Percentiles rank a stretch among this genome's conserved stretches.
phyloP scores from a whole-genome alignment of 257 asterid species.

The Plantago elongata region DNA sequence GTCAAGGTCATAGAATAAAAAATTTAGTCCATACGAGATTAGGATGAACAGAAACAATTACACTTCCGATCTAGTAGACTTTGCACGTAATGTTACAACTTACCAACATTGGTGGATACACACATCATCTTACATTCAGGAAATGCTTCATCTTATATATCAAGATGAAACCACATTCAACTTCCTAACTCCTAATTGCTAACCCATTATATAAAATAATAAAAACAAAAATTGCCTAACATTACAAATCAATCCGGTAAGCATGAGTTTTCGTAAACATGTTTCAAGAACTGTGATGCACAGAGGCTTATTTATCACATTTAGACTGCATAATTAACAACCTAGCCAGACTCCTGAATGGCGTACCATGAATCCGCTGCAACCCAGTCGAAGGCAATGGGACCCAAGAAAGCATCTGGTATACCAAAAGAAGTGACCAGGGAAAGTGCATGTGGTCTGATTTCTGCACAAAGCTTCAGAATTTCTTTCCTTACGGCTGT shows the following conservation, averaged over 20 bases:
- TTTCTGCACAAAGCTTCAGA: conserved; percentile 62
- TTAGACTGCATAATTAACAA: background rate
- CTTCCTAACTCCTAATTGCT: background rate
- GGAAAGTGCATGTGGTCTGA: conserved; percentile 81
- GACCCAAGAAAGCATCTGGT: conserved; percentile 89
- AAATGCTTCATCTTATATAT: too few relatives aligned
- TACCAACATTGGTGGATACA: too few relatives aligned
- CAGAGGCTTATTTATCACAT: background rate
- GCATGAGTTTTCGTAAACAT: too few relatives aligned
- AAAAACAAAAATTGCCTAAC: too few relatives aligned
- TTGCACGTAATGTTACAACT: too few relatives aligned
- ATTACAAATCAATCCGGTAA: background rate
- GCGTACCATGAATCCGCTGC: conserved; percentile 80
- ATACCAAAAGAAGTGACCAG: conserved; percentile 74
- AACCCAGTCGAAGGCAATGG: conserved; percentile 89
- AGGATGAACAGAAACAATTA: too few relatives aligned
- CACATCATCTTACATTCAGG: too few relatives aligned
- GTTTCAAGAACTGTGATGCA: background rate
- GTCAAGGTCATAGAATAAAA: too few relatives aligned
- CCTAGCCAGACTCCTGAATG: conserved; percentile 19
- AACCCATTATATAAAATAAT: too few relatives aligned
- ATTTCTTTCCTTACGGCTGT: conserved; percentile 71
- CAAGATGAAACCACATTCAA: background rate
- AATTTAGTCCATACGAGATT: too few relatives aligned
- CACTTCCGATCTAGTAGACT: too few relatives aligned